Evolutionary conservation across 371 early-diverging fungal species (phyloP).

Genomic region (Thermomucor indicae-seudaticae): DNA sequence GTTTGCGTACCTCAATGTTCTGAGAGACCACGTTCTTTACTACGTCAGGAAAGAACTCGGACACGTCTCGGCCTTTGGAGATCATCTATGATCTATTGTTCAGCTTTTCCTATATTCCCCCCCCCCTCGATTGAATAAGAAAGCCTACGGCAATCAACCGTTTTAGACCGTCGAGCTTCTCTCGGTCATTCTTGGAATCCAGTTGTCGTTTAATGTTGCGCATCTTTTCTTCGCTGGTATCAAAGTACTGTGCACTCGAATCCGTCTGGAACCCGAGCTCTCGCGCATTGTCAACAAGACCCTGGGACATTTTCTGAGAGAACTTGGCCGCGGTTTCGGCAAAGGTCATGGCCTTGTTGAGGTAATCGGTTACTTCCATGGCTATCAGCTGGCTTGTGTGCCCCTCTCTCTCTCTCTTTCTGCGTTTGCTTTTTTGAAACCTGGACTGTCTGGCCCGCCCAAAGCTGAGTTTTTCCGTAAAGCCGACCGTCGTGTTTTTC

Average conservation of each 20-base stretch:
- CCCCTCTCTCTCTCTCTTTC: too few relatives aligned
- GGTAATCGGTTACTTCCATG: constrained; percentile 61
- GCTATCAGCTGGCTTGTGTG: too few relatives aligned
- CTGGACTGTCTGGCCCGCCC: too few relatives aligned
- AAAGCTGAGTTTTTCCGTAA: too few relatives aligned
- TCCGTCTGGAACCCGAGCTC: constrained; percentile 74
- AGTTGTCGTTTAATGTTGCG: constrained; percentile 72
- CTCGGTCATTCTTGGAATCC: constrained; percentile 84
- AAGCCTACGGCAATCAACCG: constrained; percentile 79
- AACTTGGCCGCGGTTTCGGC: constrained; percentile 83
- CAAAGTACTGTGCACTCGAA: constrained; percentile 75
- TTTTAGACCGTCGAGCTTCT: constrained; percentile 89
- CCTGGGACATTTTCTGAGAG: constrained; percentile 81
- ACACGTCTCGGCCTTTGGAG: constrained; percentile 88
- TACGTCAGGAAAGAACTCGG: constrained; percentile 91
- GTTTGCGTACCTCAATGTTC: constrained; percentile 86
- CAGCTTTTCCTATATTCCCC: neutral
- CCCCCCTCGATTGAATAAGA: too few relatives aligned
- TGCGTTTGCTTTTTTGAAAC: too few relatives aligned
- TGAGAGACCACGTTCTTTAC: constrained; percentile 94
- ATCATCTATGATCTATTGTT: constrained; percentile 65
- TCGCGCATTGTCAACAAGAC: constrained; percentile 80
- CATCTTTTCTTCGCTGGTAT: constrained; percentile 82
- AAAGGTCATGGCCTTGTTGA: constrained; percentile 69
- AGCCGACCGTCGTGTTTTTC: too few relatives aligned